Conservation (phyloP, 257 asterid genomes). For the Scutellaria minor region DNA sequence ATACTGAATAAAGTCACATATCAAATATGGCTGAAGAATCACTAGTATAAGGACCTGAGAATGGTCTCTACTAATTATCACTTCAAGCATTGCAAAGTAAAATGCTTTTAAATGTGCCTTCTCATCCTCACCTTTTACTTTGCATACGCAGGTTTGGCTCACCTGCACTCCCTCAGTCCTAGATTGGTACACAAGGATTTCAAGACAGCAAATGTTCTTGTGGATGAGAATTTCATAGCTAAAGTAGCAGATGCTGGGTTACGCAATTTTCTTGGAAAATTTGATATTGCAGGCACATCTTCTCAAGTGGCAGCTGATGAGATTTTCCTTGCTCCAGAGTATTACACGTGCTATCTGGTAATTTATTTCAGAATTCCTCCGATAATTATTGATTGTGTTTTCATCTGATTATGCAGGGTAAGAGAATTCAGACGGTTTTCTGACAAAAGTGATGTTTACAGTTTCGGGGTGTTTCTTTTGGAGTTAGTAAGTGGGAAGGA, state of each 20-base stretch:
- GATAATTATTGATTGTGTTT: slow-evolving; percentile 21
- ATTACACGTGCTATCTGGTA: slow-evolving; percentile 39
- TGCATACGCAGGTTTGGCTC: slow-evolving; percentile 65
- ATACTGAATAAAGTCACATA: slow-evolving; percentile 39
- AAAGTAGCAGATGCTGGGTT: slow-evolving; percentile 95
- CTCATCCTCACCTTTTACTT: slow-evolving; percentile 33
- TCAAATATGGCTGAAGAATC: slow-evolving; percentile 37
- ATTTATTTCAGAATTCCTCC: not conserved
- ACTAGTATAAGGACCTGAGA: slow-evolving; percentile 34
- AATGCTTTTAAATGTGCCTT: slow-evolving; percentile 29
- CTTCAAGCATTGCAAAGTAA: slow-evolving; percentile 24
- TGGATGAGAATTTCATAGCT: slow-evolving; percentile 86
- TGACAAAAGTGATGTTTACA: slow-evolving; percentile 86
- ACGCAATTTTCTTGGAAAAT: slow-evolving; percentile 86
- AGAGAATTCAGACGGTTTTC: slow-evolving; percentile 86
- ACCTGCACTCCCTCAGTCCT: slow-evolving; percentile 88
- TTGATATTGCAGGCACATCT: slow-evolving; percentile 78
- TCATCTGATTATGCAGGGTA: slow-evolving; percentile 61
- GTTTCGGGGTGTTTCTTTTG: slow-evolving; percentile 89
- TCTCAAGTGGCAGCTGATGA: slow-evolving; percentile 65
- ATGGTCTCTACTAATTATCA: slow-evolving; percentile 28
- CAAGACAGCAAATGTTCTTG: slow-evolving; percentile 90
- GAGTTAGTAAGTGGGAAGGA: slow-evolving; percentile 84
- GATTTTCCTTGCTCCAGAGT: slow-evolving; percentile 90
- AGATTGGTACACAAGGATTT: slow-evolving; percentile 89